These are phyloP conservation scores for Phytophthora fragariae DNA, from an alignment of 352 stramenopile species.

Conservation along the genomic window DNA sequence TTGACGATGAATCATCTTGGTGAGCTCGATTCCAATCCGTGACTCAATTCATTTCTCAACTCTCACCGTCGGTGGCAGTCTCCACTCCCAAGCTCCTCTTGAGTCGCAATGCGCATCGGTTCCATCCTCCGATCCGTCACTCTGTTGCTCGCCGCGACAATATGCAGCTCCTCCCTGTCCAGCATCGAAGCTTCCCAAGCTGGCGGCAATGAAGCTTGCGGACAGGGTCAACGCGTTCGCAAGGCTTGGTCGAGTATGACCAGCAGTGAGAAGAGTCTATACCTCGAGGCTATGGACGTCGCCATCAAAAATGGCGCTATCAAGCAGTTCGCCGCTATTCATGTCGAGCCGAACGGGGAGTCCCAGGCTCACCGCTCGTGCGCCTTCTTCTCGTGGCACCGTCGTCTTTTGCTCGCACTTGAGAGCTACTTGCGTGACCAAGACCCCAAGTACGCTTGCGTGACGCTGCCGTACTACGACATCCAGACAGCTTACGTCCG, in stretches of 20 bases:
- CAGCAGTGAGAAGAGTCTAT: conserved; percentile 48
- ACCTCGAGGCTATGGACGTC: conserved; percentile 49
- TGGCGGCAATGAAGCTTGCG: conserved; percentile 50
- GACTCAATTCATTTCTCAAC: conserved; percentile 22
- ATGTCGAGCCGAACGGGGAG: conserved; percentile 49
- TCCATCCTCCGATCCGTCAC: conserved; percentile 18
- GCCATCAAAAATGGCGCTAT: conserved; percentile 52
- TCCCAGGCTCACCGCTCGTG: conserved; percentile 57
- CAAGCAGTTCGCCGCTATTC: conserved; percentile 53
- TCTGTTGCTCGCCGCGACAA: conserved; percentile 9
- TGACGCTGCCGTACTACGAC: conserved; percentile 76
- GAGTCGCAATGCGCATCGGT: conserved; percentile 18
- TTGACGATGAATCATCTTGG: conserved; percentile 2
- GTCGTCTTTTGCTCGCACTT: conserved; percentile 57
- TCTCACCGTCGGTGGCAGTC: conserved; percentile 26
- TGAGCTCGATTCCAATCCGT: conserved; percentile 14
- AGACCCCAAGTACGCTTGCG: conserved; percentile 51
- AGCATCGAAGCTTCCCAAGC: conserved; percentile 8
- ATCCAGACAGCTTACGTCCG: conserved; percentile 63
- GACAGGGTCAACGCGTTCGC: conserved; percentile 38
- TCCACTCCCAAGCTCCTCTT: not conserved
- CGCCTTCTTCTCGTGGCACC: conserved; percentile 70
- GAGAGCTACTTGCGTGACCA: conserved; percentile 63
- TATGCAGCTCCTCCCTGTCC: conserved; percentile 10
- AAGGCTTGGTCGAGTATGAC: conserved; percentile 51